Conservation (phyloP, 139 green algal genomes). For the Mesostigma viride region DNA sequence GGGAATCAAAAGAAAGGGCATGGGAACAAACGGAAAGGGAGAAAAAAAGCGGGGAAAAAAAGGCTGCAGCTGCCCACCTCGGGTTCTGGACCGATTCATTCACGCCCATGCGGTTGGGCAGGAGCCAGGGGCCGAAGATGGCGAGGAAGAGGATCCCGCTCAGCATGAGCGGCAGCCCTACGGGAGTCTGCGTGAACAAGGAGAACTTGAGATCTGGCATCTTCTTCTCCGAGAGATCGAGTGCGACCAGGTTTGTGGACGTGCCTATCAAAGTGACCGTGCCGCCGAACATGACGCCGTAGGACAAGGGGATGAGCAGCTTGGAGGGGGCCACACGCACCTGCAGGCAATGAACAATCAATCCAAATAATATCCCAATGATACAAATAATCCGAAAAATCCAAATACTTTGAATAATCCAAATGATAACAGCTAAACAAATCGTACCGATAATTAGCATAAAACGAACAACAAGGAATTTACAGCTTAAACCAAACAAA, state of each 20-base stretch:
- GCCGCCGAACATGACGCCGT: conserved; percentile 57
- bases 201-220: conserved; percentile 23
- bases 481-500: no score
- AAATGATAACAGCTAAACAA: no score
- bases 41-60: no score
- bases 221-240: conserved; percentile 26
- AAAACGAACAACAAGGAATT: no score
- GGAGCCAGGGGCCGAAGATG: conserved; percentile 10
- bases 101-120: conserved; percentile 21
- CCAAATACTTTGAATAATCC: no score
- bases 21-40: no score
- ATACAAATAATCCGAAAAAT: no score
- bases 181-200: conserved; percentile 20
- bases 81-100: no score
- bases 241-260: conserved; percentile 68
- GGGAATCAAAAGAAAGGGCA: no score
- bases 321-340: conserved; percentile 31
- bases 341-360: conserved; percentile 14
- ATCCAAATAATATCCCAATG: no score
- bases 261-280: conserved; percentile 69
- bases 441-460: no score
- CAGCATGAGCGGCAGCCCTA: conserved; percentile 21
- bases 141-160: conserved; percentile 21
- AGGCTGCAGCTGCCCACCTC: no score
- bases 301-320: conserved; percentile 62